Base-by-base conservation (phyloP, 2,329 filamentous ascomycete species). In the Ceratocystis smalleyi region DNA sequence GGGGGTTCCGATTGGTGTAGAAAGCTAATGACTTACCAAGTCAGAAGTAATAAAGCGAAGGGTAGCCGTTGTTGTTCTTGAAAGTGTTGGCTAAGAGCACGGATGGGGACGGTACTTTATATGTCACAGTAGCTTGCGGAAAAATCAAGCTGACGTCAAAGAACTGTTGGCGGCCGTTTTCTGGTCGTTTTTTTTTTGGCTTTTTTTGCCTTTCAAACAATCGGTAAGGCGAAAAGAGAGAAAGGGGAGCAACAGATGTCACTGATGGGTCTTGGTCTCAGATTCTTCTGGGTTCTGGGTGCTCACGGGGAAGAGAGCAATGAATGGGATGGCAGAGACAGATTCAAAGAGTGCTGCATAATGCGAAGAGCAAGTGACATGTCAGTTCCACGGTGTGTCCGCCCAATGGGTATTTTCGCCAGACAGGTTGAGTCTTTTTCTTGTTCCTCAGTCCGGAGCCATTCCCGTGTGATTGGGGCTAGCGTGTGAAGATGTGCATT, bases 281-380 rank as follows among this genome's bases (percentile, higher is more conserved):
- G 51, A 55, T 55, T 55, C 22, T 55, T 55, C 51, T 30, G 19
- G 51, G 51, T 55, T 55, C 51, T 55, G 6, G 51, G 51, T 40
- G 27, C 51, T 55, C 51, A 55, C 22, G 51, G 51, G 22, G 51
- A 27, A 55, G 24, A 55, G 51, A 30, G 10, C 51, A 30, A 27
- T 55, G 51, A 17, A 5, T 27, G 51, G 15, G 22, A 55, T 55
- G 51, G 27, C 51, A 55, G 22, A 55, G 22, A 55, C 51, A 55
- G 27, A 30, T 55, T 55, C 22, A 55, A 55, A 30, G 8, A 17
- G 24, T 55, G 22, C 51, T 55, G 27, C 51, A 30, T 55, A 17
- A 15, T 55, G 12, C 51, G 27, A 55, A 55, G 3, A 55, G 51
- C 7, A 30, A 15, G 51, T 55, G 51, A 55, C 51, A 55, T 27